Evolutionary conservation across 306 rosid genomes (phyloP), one percentile per base, ranked within the genome.

Genomic region (Medicago arabica): DNA sequence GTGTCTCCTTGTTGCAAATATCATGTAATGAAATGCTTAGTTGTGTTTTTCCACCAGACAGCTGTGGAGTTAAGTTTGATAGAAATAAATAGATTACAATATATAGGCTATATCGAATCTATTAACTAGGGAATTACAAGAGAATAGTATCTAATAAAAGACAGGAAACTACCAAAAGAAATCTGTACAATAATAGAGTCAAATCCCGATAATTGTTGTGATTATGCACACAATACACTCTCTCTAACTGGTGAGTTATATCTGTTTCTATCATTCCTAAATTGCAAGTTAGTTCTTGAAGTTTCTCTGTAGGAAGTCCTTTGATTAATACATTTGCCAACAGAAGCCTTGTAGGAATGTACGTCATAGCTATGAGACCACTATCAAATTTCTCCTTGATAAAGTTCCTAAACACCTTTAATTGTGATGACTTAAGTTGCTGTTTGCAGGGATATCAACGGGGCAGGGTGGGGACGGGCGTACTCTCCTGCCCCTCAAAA

Each of bases 1-100:
- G 71, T 46, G 51, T 66, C 50, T 40, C 69, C 71, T 60, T 61
- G 71, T 49, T 72, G 51, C 77, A 43, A 67, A 41, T 25, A 43
- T 40, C 51, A 53, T 73, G 17, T 74, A 13, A 47, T 68, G 44
- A 47, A 62, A 38, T 39, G 58, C 60, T 67, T 72, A 58, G 39
- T 39, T 75, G 55, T 64, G 53, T 61, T 67, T 46, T 54, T 71
- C 55, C 61, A 25, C 61, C 7, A 64, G 51, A 54, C 16, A 66
- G 41, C 60, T 49, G 8, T 60, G 69, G 61, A 31, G 72, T 61
- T 51, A 57, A 47, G 44, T 75, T 61, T 47, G 16, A 63, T 8
- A n/a, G 54, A 58, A 62, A 36, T 46, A 69, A 21, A 19, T 36
- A 49, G 28, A 15, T n/a, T 46, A 43, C 71, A 66, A 19, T 67